Percentiles rank a stretch among this genome's conserved stretches.
phyloP scores from a whole-genome alignment of 345 rosid species.

The Salix udensis region DNA sequence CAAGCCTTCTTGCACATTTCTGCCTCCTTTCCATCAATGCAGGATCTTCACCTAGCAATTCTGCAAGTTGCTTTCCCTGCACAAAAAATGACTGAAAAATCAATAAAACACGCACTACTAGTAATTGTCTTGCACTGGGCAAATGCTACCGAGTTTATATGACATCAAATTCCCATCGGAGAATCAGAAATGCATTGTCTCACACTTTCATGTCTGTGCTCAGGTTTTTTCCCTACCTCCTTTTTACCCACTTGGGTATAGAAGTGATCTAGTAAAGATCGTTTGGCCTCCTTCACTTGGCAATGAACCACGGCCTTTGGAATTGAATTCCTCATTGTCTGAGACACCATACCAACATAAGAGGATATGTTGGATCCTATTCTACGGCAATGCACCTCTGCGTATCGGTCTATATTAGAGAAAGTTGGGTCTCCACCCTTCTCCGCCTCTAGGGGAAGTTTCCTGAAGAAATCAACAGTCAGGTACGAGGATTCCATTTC shows the following conservation, averaged over 20 bases:
- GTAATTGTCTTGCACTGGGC: neutral
- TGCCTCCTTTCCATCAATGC: conserved; percentile 47
- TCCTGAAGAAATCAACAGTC: conserved; percentile 62
- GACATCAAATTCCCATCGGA: too few species aligned
- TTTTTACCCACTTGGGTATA: conserved; percentile 46
- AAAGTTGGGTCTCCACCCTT: conserved; percentile 42
- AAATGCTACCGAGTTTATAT: neutral
- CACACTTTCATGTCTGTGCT: too few species aligned
- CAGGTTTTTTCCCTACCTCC: conserved; percentile 35
- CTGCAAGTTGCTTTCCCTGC: conserved; percentile 42
- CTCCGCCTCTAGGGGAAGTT: conserved; percentile 52
- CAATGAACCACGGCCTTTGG: conserved; percentile 70
- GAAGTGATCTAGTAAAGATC: conserved; percentile 46
- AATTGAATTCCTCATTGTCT: conserved; percentile 45
- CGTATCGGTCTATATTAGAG: conserved; percentile 32
- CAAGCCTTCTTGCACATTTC: conserved; percentile 44
- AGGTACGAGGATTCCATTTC: conserved; percentile 74
- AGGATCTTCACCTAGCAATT: conserved; percentile 52
- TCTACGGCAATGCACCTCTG: conserved; percentile 52
- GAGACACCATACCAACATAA: conserved; percentile 55
- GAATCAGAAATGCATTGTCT: too few species aligned
- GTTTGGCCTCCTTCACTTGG: conserved; percentile 61
- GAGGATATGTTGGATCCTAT: conserved; percentile 56
- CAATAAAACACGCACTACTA: neutral
- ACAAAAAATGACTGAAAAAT: neutral